Evolutionary conservation across 208 protist species (phyloP), one percentile per base, ranked within the genome.

Genomic region (Trichomonas gallinae): DNA sequence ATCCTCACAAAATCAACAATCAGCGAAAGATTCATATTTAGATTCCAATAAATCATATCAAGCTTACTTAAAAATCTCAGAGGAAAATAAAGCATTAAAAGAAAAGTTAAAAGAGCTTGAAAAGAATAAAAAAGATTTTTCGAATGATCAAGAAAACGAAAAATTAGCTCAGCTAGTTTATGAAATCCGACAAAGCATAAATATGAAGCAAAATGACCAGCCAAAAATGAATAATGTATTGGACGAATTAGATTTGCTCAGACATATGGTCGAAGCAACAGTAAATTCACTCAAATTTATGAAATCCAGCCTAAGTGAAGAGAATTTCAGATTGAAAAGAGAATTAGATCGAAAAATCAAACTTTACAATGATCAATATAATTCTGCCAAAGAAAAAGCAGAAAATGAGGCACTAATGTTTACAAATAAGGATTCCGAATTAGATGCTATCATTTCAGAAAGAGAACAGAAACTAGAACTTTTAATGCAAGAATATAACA

Each of bases 31-130:
- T 38, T 34, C 13, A 10, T 46, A 51, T 48, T 34, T 38, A 51
- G 26, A 34, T 38, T 2, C 87, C 0, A 44, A 93, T 36, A 93
- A 93, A 38, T 23, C 87, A 40, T 93, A 93, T 51, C 9, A 42
- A 93, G 42, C 44, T 58, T 93, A 93, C 21, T 42, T 49, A 51
- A 17, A 42, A 38, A 17, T 93, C 13, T 0, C 31, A 0, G 8
- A 93, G 15, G 87, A 93, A 93, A 93, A 93, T 51, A 42, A 93
- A 93, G 21, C 40, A 58, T 93, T 93, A 38, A 93, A 93, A 38
- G 87, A 93, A 34, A 3, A 93, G 26, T 17, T 93, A 58, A 26
- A 42, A 17, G 15, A 34, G 17, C 10, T 93, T 0, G 6, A 42
- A 51, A 11, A 34, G 8, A 48, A 38, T 38, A 93, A 48, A 51